Base-by-base conservation (phyloP, 106 monocot species). In the Allium sativum region DNA sequence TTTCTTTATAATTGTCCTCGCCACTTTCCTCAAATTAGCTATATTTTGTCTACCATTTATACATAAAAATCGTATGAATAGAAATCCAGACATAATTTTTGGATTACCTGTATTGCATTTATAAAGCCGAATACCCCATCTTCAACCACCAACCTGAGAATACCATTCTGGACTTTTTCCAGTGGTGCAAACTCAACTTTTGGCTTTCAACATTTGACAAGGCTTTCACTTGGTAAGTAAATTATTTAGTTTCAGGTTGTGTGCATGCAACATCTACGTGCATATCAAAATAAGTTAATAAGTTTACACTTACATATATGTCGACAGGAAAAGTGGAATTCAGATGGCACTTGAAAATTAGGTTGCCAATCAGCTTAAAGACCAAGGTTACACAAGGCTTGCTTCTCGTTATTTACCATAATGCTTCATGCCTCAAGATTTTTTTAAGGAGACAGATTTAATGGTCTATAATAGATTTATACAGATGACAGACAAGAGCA, bases 321-420 rank as follows among this genome's bases (percentile, higher is more conserved):
- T n/a, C 21, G 6, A 14, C 87, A 95, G 95, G 95, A 44, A 87
- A 57, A 66, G 3, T 96, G 95, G 90, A 57, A 46, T 65, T 63
- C 86, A 54, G 62, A 67, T 43, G 95, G 90, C 75, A 64, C 53
- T 59, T 96, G 48, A 56, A 7, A 10, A 75, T 96, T 22, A 58
- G 63, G 14, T 71, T 90, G n/a, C 90, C 90, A 0, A 71, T 96
- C 40, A 73, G 42, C 18, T 68, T 96, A 59, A 74, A 81, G 58
- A 80, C 84, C n/a, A 90, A 96, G 66, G 56, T 76, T 22, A 77
- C 90, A 65, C 67, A 90, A 84, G 95, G 95, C 86, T 59, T 55
- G 59, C 18, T 60, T 60, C 59, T 44, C 10, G n/a, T n/a, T 16
- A 44, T 10, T 18, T 60, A 8, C n/a, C n/a, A n/a, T n/a, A n/a